phyloP scores from a whole-genome alignment of 495 filamentous ascomycete genomes.

The Chaetomium tenue region DNA sequence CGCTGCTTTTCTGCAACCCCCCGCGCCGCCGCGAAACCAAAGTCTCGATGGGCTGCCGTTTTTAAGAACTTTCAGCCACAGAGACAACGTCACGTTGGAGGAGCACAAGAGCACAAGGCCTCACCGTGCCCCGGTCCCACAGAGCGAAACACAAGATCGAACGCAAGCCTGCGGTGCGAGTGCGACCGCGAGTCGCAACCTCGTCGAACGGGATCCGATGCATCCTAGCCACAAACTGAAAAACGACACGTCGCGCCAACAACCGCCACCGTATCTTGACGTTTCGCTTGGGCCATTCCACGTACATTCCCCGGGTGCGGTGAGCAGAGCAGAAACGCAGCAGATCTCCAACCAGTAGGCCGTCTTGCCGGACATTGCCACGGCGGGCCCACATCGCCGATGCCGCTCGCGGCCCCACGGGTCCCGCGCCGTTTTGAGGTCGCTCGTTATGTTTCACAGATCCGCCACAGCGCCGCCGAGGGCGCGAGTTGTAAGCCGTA shows the following conservation, averaged over 20 bases:
- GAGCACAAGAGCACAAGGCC: not conserved
- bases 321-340: not conserved
- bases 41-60: not conserved
- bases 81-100: constrained; percentile 1
- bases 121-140: not conserved
- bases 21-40: not conserved
- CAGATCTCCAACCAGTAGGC: too few species aligned
- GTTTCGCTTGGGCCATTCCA: not conserved
- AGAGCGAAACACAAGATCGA: constrained; percentile 6
- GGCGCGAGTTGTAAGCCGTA: too few species aligned
- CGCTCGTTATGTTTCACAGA: not conserved
- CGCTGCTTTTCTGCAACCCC: not conserved
- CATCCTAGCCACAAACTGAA: not conserved
- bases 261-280: not conserved
- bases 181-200: not conserved
- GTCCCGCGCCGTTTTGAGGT: not conserved
- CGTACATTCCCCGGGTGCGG: too few species aligned
- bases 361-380: not conserved
- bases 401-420: not conserved
- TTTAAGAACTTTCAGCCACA: not conserved
- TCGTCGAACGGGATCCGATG: not conserved
- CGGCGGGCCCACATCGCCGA: not conserved
- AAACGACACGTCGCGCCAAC: constrained; percentile 4
- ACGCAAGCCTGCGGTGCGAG: not conserved
- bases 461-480: not conserved